Base-by-base conservation (phyloP, 2,329 filamentous ascomycete species). In the Arthrobotrys conoides region DNA sequence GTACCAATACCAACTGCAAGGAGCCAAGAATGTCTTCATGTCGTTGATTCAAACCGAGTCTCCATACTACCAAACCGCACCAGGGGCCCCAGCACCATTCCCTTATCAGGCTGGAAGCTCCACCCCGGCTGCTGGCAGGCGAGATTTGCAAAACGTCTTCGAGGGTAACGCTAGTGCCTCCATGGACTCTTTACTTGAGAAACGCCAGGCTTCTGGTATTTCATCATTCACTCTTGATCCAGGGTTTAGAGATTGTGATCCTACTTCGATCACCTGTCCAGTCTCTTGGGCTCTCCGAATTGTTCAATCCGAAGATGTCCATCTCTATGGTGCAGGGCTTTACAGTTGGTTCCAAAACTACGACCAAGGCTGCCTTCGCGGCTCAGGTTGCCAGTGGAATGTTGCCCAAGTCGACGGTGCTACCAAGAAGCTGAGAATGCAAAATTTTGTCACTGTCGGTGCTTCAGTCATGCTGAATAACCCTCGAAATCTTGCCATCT, bases 341-440 rank as follows among this genome's bases (percentile, higher is more conserved):
- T 86, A 81, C 61, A 67, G 55, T 53, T 72, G 71, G 55, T 80
- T 81, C 84, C 79, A 84, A 83, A 82, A 69, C 48, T 71, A 81
- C 61, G 68, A 85, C 44, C 91, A 94, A 84, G 86, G 87, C 18
- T 96, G 93, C 82, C 87, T 94, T n/a, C 18, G 48, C 3, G 18
- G 49, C 18, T 48, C 67, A 6, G 61, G 59, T 14, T 79, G 76
- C 20, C 57, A 65, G 22, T 65, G 61, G 61, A 65, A 65, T n/a
- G 61, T 65, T 0, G 61, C 61, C 49, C 61, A 65, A 36, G 61
- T 65, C 14, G 61, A 65, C 14, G 61, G 61, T 10, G n/a, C 30
- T 8, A 65, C 61, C 16, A 65, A 65, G 18, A 65, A 51, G 24
- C 61, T 65, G 38, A 49, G 61, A 22, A 65, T 75, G 38, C 59